phyloP scores from a whole-genome alignment of 2,329 filamentous ascomycete genomes.

The Dryadomyces sulphureus region DNA sequence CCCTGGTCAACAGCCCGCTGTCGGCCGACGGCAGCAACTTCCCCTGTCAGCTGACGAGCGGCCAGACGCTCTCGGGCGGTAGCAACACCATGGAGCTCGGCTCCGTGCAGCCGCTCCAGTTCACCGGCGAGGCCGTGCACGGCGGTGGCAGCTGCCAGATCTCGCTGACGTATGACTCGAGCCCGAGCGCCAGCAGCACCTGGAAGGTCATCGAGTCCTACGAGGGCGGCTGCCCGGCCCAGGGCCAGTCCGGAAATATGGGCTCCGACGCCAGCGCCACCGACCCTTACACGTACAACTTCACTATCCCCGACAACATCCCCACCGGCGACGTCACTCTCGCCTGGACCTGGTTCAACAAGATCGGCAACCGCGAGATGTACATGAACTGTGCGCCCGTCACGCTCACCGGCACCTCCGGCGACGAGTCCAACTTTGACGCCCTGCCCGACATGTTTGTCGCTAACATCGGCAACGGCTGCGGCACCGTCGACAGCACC shows the following conservation, averaged over 20 bases:
- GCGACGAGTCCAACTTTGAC: constrained; percentile 36
- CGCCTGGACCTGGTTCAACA: constrained; percentile 94
- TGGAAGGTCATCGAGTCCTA: constrained; percentile 89
- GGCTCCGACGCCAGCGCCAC: constrained; percentile 25
- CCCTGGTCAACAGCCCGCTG: constrained; percentile 49
- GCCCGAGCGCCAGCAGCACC: constrained; percentile 47
- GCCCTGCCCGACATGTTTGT: constrained; percentile 61
- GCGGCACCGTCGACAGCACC: constrained; percentile 33
- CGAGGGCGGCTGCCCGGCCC: constrained; percentile 68
- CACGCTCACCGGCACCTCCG: constrained; percentile 39
- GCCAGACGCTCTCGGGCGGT: constrained; percentile 29
- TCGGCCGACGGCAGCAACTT: constrained; percentile 47
- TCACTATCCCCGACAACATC: constrained; percentile 56
- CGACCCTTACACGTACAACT: constrained; percentile 47
- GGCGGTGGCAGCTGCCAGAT: constrained; percentile 90
- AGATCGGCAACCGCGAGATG: constrained; percentile 82
- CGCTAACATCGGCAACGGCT: constrained; percentile 49
- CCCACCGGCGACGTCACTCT: constrained; percentile 64
- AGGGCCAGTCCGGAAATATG: constrained; percentile 41
- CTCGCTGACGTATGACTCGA: constrained; percentile 63
- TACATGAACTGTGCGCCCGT: constrained; percentile 93
- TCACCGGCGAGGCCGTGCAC: constrained; percentile 63
- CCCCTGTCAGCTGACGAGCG: constrained; percentile 60
- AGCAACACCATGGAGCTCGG: constrained; percentile 52
- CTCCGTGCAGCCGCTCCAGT: constrained; percentile 42